Percentiles rank a stretch among this genome's conserved stretches.
phyloP scores from a whole-genome alignment of 345 rosid genomes.

The Hibiscus trionum region DNA sequence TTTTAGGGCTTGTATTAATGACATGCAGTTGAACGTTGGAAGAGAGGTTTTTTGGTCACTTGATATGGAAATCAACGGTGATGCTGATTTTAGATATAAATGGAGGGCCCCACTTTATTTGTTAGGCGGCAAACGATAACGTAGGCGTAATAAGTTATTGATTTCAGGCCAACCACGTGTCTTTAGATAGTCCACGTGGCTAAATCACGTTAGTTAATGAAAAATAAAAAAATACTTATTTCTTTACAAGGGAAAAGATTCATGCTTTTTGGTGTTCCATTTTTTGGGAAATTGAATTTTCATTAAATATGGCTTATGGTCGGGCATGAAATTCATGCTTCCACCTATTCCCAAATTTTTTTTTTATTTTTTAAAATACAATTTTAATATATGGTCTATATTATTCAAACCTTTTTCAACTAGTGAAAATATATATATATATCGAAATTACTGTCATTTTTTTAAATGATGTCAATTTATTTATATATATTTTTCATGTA shows the following conservation, averaged over 20 bases:
- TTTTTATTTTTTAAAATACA: too few relatives aligned
- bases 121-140: constrained; percentile 15
- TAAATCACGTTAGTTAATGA: neutral
- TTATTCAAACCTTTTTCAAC: too few relatives aligned
- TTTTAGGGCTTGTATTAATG: neutral
- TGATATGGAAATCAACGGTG: neutral
- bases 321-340: too few relatives aligned
- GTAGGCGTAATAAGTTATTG: neutral
- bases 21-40: neutral
- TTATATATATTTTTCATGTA: too few relatives aligned
- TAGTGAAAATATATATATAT: too few relatives aligned
- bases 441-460: too few relatives aligned
- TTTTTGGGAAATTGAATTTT: neutral
- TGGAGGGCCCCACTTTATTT: neutral
- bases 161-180: neutral
- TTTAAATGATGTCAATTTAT: too few relatives aligned
- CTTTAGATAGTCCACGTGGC: neutral
- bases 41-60: neutral
- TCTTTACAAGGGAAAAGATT: neutral
- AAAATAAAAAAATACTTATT: too few relatives aligned
- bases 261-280: neutral
- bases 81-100: constrained; percentile 6
- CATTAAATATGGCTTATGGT: too few relatives aligned
- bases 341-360: too few relatives aligned
- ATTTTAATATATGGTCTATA: too few relatives aligned